phyloP scores from a whole-genome alignment of 1,284 basidiomycete species.

The Leccinum griseonigrum region DNA sequence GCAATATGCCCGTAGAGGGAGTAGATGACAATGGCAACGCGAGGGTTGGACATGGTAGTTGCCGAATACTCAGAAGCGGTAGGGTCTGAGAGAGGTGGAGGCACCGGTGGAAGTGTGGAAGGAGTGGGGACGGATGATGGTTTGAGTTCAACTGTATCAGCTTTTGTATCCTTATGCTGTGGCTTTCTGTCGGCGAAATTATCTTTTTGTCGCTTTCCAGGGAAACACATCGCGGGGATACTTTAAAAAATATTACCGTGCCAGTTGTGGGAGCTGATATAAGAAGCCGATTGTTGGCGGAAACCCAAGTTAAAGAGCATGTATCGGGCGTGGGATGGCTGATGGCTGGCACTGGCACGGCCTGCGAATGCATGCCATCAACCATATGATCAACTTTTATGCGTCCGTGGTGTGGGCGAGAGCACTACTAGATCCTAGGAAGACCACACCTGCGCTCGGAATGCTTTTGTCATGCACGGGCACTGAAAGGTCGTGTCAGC shows the following conservation, averaged over 20 bases:
- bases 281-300: neutral
- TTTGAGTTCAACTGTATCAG: slow-evolving; percentile 8
- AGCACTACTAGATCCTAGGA: neutral
- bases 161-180: slow-evolving; percentile 18
- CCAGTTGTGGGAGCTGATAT: slow-evolving; percentile 8
- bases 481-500: neutral
- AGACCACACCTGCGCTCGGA: slow-evolving; percentile 1
- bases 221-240: slow-evolving; percentile 39
- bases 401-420: slow-evolving; percentile 5
- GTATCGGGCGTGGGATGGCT: slow-evolving; percentile 25
- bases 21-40: slow-evolving; percentile 82
- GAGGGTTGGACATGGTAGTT: slow-evolving; percentile 40
- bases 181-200: slow-evolving; percentile 30
- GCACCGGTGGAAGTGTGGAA: neutral
- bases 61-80: neutral
- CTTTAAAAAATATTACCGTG: slow-evolving; percentile 1
- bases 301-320: neutral
- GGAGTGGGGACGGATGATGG: slow-evolving; percentile 10
- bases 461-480: slow-evolving; percentile 7
- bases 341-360: slow-evolving; percentile 5
- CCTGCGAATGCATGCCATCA: slow-evolving; percentile 9
- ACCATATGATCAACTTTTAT: slow-evolving; percentile 19
- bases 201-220: slow-evolving; percentile 38
- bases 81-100: slow-evolving; percentile 4
- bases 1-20: slow-evolving; percentile 80